Evolutionary conservation across 2,329 filamentous ascomycete species (phyloP).

Genomic region (Fusarium clavum): DNA sequence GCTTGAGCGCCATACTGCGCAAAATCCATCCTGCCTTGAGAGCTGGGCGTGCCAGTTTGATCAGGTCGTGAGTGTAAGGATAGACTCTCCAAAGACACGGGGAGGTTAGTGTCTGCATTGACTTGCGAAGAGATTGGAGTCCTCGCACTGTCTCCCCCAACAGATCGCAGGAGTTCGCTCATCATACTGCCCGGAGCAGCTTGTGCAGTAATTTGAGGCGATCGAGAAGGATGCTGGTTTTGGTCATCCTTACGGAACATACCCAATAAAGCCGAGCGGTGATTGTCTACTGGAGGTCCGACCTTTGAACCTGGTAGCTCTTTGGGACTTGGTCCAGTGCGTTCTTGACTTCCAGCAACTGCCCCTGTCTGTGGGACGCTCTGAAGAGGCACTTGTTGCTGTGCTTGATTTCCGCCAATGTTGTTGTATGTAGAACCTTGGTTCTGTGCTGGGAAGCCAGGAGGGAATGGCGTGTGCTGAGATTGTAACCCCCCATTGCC

Average conservation of each 20-base stretch:
- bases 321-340: constrained; percentile 44
- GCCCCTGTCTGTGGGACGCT: constrained; percentile 17
- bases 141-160: constrained; percentile 17
- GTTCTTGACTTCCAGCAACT: constrained; percentile 7
- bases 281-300: constrained; percentile 46
- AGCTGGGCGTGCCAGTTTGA: constrained; percentile 27
- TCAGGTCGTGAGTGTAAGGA: constrained; percentile 31
- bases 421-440: constrained; percentile 27
- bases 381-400: constrained; percentile 15
- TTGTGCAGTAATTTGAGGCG: constrained; percentile 15
- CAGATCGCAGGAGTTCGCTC: constrained; percentile 37
- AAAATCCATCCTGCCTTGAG: constrained; percentile 33
- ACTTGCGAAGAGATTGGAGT: constrained; percentile 28
- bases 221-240: constrained; percentile 16
- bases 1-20: constrained; percentile 27
- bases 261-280: constrained; percentile 62
- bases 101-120: constrained; percentile 29
- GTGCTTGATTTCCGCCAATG: constrained; percentile 19
- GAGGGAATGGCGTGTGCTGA: constrained; percentile 35
- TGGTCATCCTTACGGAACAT: constrained; percentile 63
- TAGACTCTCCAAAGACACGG: constrained; percentile 39
- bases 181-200: constrained; percentile 35
- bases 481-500: constrained; percentile 38
- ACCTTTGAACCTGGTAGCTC: constrained; percentile 47
- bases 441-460: constrained; percentile 20